A percentile compares a stretch with the other conserved stretches of the same genome.
Conservation (phyloP, 805 yeast genomes). For the Barnettozyma salicaria region DNA sequence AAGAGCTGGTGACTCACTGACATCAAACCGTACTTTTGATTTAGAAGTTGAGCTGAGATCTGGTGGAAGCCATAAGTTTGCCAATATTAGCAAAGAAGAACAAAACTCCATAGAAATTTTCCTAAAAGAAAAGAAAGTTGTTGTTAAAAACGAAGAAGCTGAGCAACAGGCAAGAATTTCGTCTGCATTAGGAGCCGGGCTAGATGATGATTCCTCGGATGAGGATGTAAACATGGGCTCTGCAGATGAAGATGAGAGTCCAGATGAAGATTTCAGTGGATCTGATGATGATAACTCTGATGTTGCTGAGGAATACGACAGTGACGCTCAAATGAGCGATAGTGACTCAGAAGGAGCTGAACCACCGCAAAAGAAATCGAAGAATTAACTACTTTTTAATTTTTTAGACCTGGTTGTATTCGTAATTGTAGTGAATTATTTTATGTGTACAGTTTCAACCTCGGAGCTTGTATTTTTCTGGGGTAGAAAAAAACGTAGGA, state of each 20-base stretch:
- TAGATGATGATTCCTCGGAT: constrained; percentile 38
- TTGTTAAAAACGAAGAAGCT: constrained; percentile 83
- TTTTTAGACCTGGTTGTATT: too few relatives aligned
- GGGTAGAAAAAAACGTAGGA: background rate
- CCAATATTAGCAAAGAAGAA: constrained; percentile 85
- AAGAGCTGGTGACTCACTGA: constrained; percentile 75
- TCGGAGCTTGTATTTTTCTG: background rate
- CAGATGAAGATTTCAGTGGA: constrained; percentile 75
- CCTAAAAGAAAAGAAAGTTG: constrained; percentile 69
- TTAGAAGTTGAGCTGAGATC: constrained; percentile 68
- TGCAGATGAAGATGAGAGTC: constrained; percentile 78
- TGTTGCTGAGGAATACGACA: constrained; percentile 26
- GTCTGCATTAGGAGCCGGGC: constrained; percentile 61
- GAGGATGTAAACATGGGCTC: constrained; percentile 56
- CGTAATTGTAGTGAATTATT: too few relatives aligned
- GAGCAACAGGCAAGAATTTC: constrained; percentile 79
- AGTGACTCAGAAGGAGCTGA: constrained; percentile 20
- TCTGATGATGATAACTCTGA: constrained; percentile 65
- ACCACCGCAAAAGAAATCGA: constrained; percentile 36
- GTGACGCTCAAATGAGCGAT: constrained; percentile 19
- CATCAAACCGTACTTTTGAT: constrained; percentile 86
- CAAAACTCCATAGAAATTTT: constrained; percentile 72
- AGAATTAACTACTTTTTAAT: constrained; percentile 10
- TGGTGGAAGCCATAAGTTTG: constrained; percentile 72
- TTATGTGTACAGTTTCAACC: too few relatives aligned